Evolutionary conservation across 148 eudicot species (phyloP), one percentile per base, ranked within the genome.

Genomic region (Spergularia marina): DNA sequence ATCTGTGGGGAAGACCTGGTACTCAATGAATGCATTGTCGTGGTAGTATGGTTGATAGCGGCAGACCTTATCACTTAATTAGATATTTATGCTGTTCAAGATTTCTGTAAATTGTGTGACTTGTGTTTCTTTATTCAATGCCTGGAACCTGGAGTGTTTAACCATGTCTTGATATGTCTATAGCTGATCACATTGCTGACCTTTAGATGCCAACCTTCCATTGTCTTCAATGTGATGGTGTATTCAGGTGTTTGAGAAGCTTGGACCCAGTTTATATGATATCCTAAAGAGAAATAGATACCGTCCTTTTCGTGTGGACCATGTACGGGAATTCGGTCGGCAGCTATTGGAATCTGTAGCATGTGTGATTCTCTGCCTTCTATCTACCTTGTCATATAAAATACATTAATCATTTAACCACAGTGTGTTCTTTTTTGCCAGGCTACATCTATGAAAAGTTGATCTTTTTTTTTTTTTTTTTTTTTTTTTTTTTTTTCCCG

Each of bases 221-320:
- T 80, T 90, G 87, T 70, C 75, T 91, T 86, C 80, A 68, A 78
- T 85, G 81, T 59, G 74, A 78, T 86, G 88, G 74, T 93, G 78
- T 82, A 80, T 78, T 84, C 96, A 93, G 98, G 96, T 93, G 67
- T 93, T 89, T 93, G 96, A 91, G 95, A 91, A 84, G 98, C 98
- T 94, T 91, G 98, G 98, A 83, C 94, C 95, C 80, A 94, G 97
- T 86, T 90, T 94, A 81, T 94, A 83, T 88, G 93, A 91, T 91
- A 84, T 89, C 82, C 86, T 91, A 82, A 86, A 86, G 88, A 89
- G 88, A 83, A 94, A 91, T 87, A 90, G 81, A 85, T 88, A 89
- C 85, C 77, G 87, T 77, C 87, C 97, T 79, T 87, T 89, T 70
- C 95, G 94, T 84, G 85, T 91, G 86, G 98, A 94, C 84, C 94